Percentiles rank a stretch among this genome's conserved stretches.
These are phyloP conservation scores for Diaporthe vexans DNA, from an alignment of 2,329 filamentous ascomycete species.

Conservation along the genomic window DNA sequence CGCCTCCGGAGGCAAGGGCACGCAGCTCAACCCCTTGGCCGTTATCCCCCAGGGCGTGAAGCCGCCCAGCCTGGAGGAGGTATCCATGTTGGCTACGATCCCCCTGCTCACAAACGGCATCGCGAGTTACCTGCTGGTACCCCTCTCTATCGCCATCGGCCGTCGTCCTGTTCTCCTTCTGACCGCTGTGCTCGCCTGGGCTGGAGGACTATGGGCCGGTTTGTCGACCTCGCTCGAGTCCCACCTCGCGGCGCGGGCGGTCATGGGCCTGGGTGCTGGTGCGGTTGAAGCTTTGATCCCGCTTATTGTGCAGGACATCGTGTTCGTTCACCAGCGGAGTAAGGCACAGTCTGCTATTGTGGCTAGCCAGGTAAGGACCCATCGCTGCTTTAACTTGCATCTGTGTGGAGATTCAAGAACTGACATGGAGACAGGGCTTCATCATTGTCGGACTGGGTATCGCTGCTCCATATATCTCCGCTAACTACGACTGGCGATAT, in stretches of 20 bases:
- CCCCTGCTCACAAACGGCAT: conserved; percentile 54
- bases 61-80: conserved; percentile 48
- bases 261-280: conserved; percentile 54
- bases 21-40: conserved; percentile 47
- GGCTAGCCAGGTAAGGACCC: conserved; percentile 42
- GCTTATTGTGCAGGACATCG: conserved; percentile 55
- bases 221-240: conserved; percentile 48
- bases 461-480: conserved; percentile 49
- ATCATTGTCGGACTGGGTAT: conserved; percentile 50
- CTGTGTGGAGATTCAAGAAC: not conserved
- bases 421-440: conserved; percentile 44
- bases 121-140: conserved; percentile 54
- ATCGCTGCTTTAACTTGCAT: not conserved
- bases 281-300: conserved; percentile 54
- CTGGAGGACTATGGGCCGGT: conserved; percentile 54
- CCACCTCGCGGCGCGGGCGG: conserved; percentile 52
- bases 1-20: conserved; percentile 44
- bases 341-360: conserved; percentile 51
- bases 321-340: conserved; percentile 56
- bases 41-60: conserved; percentile 49
- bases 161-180: conserved; percentile 54
- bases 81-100: conserved; percentile 51
- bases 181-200: conserved; percentile 51
- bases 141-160: conserved; percentile 54
- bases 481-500: conserved; percentile 51